Evolutionary conservation across 2,329 filamentous ascomycete genomes (phyloP).

Genomic region (Dothidotthia symphoricarpi): DNA sequence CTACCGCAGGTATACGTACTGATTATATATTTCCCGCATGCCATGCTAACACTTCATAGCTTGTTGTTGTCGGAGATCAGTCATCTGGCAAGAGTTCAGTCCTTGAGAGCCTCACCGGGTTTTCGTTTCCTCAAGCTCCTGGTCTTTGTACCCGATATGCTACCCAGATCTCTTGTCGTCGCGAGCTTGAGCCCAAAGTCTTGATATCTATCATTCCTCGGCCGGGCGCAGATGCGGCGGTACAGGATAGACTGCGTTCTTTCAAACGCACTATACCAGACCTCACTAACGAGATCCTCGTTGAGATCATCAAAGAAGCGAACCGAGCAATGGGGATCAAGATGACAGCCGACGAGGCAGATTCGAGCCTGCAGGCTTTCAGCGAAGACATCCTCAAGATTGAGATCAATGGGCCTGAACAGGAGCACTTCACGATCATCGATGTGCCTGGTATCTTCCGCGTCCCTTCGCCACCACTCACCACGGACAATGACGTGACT

Average conservation of each 20-base stretch:
- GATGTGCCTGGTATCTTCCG: conserved; percentile 47
- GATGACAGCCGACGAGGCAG: conserved; percentile 2
- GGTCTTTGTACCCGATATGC: conserved; percentile 59
- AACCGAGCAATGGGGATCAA: conserved; percentile 50
- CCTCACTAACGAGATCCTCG: conserved; percentile 10
- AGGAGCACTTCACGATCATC: conserved; percentile 43
- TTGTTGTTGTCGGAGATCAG: conserved; percentile 39
- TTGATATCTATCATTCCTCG: conserved; percentile 28
- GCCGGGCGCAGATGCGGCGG: conserved; percentile 21
- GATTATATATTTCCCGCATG: conserved; percentile 2
- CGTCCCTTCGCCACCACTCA: conserved; percentile 1
- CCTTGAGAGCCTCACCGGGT: conserved; percentile 34
- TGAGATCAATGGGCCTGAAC: conserved; percentile 17
- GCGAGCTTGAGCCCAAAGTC: conserved; percentile 37
- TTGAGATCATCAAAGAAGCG: conserved; percentile 45
- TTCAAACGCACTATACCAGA: conserved; percentile 25
- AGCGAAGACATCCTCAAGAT: conserved; percentile 26
- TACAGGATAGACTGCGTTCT: conserved; percentile 11
- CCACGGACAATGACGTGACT: conserved; percentile 11
- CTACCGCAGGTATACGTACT: conserved; percentile 32
- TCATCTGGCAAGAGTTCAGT: conserved; percentile 41
- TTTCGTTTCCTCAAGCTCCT: conserved; percentile 42
- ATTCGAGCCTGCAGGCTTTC: conserved; percentile 24
- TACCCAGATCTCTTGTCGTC: conserved; percentile 57
- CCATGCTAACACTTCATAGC: neutral